These are phyloP conservation scores for Neurospora sp. DNA, from an alignment of 495 filamentous ascomycete genomes.

Conservation along the genomic window DNA sequence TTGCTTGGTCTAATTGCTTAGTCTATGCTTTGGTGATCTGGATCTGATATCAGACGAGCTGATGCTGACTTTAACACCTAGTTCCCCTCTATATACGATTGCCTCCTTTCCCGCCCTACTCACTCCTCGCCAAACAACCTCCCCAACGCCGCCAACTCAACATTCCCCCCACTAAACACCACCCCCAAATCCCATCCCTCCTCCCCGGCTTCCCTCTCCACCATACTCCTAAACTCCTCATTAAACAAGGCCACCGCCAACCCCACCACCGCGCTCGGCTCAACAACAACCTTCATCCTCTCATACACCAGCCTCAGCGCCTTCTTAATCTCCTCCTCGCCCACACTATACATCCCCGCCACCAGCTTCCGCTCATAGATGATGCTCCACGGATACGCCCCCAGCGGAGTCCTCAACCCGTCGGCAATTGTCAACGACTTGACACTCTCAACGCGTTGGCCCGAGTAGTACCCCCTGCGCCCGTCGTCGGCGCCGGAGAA, in stretches of 20 bases:
- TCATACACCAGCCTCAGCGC: conserved; percentile 75
- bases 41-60: background rate
- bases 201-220: conserved; percentile 59
- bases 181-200: conserved; percentile 81
- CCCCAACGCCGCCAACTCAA: conserved; percentile 65
- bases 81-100: background rate
- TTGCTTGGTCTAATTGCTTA: background rate
- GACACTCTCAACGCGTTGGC: conserved; percentile 53
- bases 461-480: conserved; percentile 52
- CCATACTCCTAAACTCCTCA: conserved; percentile 66
- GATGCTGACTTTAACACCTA: background rate
- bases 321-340: conserved; percentile 70
- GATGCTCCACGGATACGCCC: conserved; percentile 65
- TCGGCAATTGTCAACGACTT: conserved; percentile 79
- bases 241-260: conserved; percentile 76
- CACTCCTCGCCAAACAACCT: conserved; percentile 41
- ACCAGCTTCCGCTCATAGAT: conserved; percentile 68
- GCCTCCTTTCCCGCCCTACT: background rate
- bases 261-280: conserved; percentile 81
- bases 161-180: conserved; percentile 87
- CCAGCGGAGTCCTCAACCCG: conserved; percentile 78
- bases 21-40: background rate
- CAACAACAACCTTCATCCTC: conserved; percentile 83
- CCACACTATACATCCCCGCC: conserved; percentile 62
- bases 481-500: conserved; percentile 82